Conservation (phyloP, 805 yeast genomes). For the Wickerhamomyces hampshirensis region DNA sequence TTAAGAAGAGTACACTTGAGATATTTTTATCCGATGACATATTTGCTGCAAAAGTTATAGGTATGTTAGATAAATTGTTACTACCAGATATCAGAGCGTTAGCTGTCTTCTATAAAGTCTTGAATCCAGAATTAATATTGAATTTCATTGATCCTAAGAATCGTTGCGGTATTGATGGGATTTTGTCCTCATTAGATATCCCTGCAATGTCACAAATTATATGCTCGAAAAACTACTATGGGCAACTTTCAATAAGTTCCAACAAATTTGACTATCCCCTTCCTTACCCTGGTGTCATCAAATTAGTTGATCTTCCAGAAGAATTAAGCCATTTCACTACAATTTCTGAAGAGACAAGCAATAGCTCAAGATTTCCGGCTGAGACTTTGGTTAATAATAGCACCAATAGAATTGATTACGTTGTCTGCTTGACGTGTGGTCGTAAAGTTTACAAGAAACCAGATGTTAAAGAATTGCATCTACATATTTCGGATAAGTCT, state of each 20-base stretch:
- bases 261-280: background rate
- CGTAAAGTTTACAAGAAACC: constrained; percentile 30
- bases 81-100: constrained; percentile 18
- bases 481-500: constrained; percentile 22
- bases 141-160: background rate
- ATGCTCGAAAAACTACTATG: background rate
- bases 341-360: constrained; percentile 16
- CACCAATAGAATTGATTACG: constrained; percentile 33
- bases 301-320: constrained; percentile 47
- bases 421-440: constrained; percentile 44
- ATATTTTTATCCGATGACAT: constrained; percentile 5
- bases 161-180: constrained; percentile 5
- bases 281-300: constrained; percentile 48
- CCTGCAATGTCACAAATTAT: constrained; percentile 8
- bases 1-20: background rate
- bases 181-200: constrained; percentile 10
- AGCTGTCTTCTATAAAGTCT: constrained; percentile 18
- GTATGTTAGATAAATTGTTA: constrained; percentile 9
- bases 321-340: constrained; percentile 37
- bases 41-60: constrained; percentile 6
- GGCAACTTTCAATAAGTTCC: background rate
- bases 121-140: constrained; percentile 15
- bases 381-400: constrained; percentile 4
- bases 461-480: constrained; percentile 28
- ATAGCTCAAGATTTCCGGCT: constrained; percentile 11